phyloP scores from a whole-genome alignment of 257 asterid species.

The Nicotiana paniculata region DNA sequence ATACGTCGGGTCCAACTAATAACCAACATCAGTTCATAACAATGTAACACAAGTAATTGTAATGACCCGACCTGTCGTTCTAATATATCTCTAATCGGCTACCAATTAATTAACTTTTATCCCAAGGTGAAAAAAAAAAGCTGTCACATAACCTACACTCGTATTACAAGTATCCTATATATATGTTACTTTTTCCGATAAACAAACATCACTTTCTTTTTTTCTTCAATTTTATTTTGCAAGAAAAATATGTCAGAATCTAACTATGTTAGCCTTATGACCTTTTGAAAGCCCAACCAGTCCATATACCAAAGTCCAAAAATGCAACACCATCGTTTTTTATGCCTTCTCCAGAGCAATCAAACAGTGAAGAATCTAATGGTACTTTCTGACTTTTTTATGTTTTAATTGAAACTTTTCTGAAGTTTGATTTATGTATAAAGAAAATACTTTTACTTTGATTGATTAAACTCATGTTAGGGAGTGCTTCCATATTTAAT shows the following conservation, averaged over 20 bases:
- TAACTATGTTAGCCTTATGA: conserved; percentile 13
- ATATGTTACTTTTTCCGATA: neutral
- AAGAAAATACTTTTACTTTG: no score
- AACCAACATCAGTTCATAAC: no score
- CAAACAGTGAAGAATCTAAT: neutral
- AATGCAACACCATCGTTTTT: neutral
- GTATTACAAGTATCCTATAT: neutral
- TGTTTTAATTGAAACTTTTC: no score
- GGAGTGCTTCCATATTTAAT: no score
- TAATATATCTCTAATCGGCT: no score
- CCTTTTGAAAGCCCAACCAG: neutral
- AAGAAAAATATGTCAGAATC: neutral
- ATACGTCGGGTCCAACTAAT: no score
- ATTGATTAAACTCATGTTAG: no score
- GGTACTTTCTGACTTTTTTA: neutral
- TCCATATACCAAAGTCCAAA: neutral
- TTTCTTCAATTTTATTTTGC: neutral
- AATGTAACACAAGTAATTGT: no score
- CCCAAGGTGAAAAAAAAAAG: neutral
- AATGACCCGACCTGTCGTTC: no score
- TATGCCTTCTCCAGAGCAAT: neutral
- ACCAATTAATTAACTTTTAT: neutral
- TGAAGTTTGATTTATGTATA: no score
- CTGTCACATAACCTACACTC: neutral
- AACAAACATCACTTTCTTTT: neutral